phyloP scores from a whole-genome alignment of 371 early-diverging fungal genomes.

The Circinella minor region DNA sequence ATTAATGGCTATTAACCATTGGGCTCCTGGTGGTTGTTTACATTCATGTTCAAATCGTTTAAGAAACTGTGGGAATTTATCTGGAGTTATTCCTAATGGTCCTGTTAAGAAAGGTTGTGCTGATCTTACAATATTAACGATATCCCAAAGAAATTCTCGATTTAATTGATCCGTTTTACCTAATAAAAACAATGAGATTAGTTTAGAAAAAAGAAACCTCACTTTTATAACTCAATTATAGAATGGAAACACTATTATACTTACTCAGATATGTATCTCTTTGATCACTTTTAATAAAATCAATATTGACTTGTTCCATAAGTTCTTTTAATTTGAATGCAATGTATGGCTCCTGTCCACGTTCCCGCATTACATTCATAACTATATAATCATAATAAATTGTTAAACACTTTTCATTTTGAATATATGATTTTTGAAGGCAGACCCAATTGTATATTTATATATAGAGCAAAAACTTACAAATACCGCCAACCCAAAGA shows the following conservation, averaged over 20 bases:
- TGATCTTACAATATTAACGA: slow-evolving; percentile 20
- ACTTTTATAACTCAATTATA: too few relatives aligned
- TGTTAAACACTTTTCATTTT: too few relatives aligned
- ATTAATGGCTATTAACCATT: slow-evolving; percentile 20
- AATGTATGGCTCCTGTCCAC: slow-evolving; percentile 57
- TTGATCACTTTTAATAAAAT: slow-evolving; percentile 26
- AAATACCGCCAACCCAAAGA: slow-evolving; percentile 26
- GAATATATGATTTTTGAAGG: too few relatives aligned
- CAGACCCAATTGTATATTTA: background rate
- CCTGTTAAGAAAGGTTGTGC: slow-evolving; percentile 27
- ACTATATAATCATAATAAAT: slow-evolving; percentile 19
- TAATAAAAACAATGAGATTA: slow-evolving; percentile 1
- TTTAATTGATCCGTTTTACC: slow-evolving; percentile 22
- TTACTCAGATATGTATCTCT: slow-evolving; percentile 25
- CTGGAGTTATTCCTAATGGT: slow-evolving; percentile 23
- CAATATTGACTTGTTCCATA: slow-evolving; percentile 35
- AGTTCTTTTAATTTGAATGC: slow-evolving; percentile 41
- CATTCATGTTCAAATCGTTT: slow-evolving; percentile 21
- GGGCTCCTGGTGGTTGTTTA: slow-evolving; percentile 20
- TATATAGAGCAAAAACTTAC: slow-evolving; percentile 26
- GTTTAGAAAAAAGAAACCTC: too few relatives aligned
- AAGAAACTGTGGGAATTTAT: slow-evolving; percentile 22
- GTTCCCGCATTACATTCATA: slow-evolving; percentile 26
- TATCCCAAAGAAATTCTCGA: slow-evolving; percentile 27
- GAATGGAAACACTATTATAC: background rate